These are phyloP conservation scores for Lachnellula arida DNA, from an alignment of 2,329 filamentous ascomycete genomes.

Conservation along the genomic window DNA sequence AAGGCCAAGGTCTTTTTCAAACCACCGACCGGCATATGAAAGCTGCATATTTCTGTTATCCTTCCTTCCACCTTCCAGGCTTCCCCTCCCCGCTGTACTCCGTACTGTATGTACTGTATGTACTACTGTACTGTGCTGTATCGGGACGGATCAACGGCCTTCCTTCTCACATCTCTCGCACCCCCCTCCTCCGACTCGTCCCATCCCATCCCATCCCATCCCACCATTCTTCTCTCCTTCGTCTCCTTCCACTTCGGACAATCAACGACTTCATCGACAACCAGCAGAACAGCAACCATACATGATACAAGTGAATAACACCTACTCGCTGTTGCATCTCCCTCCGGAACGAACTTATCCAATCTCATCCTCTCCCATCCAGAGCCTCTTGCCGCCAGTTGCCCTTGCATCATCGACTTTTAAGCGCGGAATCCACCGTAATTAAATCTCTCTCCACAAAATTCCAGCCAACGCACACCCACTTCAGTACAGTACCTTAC, in stretches of 20 bases:
- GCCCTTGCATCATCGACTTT: slow-evolving; percentile 26
- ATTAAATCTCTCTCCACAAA: slow-evolving; percentile 30
- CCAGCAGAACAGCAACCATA: no score
- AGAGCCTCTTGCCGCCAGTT: neutral
- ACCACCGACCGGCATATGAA: no score
- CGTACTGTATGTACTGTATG: neutral
- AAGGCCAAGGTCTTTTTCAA: no score
- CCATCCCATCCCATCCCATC: no score
- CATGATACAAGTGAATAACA: no score
- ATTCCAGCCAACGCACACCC: slow-evolving; percentile 27
- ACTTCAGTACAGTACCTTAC: slow-evolving; percentile 19
- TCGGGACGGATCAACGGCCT: neutral
- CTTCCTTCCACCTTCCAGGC: no score
- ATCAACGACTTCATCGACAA: no score
- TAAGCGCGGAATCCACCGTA: slow-evolving; percentile 27
- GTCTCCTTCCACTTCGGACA: no score
- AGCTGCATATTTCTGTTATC: neutral
- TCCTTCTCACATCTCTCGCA: neutral
- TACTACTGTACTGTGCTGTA: neutral
- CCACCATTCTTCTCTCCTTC: no score
- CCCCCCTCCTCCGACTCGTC: no score
- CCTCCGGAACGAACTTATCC: no score
- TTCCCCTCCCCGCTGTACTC: neutral
- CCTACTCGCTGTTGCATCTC: no score
- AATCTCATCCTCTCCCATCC: neutral